Percentiles rank a stretch among this genome's conserved stretches.
phyloP scores from a whole-genome alignment of 1,139 yeast species.

The Komagataea norvegica region DNA sequence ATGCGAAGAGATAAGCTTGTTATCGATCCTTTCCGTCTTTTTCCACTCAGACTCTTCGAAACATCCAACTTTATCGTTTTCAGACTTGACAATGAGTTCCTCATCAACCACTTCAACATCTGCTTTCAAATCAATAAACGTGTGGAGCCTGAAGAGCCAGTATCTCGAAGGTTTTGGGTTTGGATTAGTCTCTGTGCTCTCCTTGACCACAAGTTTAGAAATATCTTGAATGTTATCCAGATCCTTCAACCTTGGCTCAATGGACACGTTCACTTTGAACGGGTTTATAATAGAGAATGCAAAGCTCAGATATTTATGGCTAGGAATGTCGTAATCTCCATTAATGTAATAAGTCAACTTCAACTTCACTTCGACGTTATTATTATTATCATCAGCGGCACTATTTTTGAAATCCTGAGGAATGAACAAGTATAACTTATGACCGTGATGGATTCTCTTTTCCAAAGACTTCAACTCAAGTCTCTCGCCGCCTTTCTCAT shows the following conservation, averaged over 20 bases:
- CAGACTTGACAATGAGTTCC: constrained; percentile 26
- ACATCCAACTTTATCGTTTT: constrained; percentile 33
- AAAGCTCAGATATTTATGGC: constrained; percentile 32
- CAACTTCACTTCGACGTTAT: constrained; percentile 13
- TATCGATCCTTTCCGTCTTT: constrained; percentile 3
- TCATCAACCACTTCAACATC: constrained; percentile 29
- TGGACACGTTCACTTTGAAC: constrained; percentile 33
- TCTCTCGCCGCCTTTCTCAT: constrained; percentile 1
- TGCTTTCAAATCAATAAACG: constrained; percentile 7
- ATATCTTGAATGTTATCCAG: neutral
- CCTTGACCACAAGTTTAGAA: neutral
- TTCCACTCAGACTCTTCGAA: constrained; percentile 24
- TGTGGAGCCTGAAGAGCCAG: constrained; percentile 38
- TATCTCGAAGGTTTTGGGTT: constrained; percentile 43
- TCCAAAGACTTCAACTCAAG: constrained; percentile 20
- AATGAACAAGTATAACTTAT: constrained; percentile 29
- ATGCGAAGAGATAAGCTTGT: constrained; percentile 14
- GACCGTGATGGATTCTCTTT: constrained; percentile 13
- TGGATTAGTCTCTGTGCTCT: constrained; percentile 13
- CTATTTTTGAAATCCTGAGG: constrained; percentile 25
- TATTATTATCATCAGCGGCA: constrained; percentile 11
- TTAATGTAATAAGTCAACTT: constrained; percentile 25
- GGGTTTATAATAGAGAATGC: constrained; percentile 36
- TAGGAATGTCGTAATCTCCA: constrained; percentile 26
- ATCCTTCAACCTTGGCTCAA: constrained; percentile 37